phyloP scores from a whole-genome alignment of 352 stramenopile species.

The Phytophthora hybrid region DNA sequence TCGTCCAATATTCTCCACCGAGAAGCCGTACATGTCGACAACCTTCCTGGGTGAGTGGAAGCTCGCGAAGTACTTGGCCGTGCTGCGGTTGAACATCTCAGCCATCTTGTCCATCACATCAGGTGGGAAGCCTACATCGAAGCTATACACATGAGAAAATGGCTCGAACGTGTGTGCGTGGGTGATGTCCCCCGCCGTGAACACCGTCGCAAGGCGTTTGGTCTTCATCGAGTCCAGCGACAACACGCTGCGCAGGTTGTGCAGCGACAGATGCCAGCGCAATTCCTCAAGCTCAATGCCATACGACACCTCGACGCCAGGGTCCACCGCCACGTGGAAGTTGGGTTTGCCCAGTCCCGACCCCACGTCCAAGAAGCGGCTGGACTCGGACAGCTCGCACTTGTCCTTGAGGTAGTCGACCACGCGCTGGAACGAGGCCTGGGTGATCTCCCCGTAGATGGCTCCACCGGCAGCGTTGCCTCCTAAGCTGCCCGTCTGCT shows the following conservation, averaged over 20 bases:
- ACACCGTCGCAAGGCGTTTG: conserved; percentile 81
- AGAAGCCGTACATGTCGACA: conserved; percentile 94
- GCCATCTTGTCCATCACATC: conserved; percentile 94
- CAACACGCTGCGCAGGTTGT: conserved; percentile 93
- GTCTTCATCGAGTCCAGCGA: conserved; percentile 66
- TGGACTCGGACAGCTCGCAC: conserved; percentile 88
- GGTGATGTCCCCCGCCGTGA: conserved; percentile 95
- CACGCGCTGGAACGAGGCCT: conserved; percentile 97
- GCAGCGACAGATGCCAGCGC: conserved; percentile 94
- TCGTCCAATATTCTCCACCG: conserved; percentile 92
- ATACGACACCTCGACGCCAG: conserved; percentile 95
- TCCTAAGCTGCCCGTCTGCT: conserved; percentile 94
- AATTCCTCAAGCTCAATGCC: conserved; percentile 96
- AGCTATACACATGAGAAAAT: conserved; percentile 99
- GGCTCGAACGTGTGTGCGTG: conserved; percentile 94
- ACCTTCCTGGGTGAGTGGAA: conserved; percentile 94
- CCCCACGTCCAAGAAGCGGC: conserved; percentile 97
- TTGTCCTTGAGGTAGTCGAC: conserved; percentile 95
- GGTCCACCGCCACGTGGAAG: conserved; percentile 96
- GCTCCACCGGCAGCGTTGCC: conserved; percentile 95
- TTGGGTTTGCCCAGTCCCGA: conserved; percentile 98
- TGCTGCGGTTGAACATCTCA: conserved; percentile 93
- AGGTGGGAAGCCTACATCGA: conserved; percentile 98
- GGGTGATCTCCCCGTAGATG: conserved; percentile 99
- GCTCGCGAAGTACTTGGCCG: conserved; percentile 94